Conservation (phyloP, 2,329 filamentous ascomycete genomes). For the Cordyceps cateniannulata region DNA sequence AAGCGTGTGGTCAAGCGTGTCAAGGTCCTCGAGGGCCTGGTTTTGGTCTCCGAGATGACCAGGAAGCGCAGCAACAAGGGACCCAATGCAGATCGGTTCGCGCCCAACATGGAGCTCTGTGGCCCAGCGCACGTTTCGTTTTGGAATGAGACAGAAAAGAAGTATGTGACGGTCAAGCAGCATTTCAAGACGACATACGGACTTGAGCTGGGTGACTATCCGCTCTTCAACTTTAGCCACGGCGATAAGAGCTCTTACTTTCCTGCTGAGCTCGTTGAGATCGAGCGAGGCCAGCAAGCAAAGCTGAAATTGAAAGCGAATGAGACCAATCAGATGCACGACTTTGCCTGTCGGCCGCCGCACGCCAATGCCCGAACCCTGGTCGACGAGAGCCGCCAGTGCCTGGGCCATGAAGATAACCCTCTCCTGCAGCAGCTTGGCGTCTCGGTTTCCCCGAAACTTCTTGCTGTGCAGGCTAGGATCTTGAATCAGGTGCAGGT, state of each 20-base stretch:
- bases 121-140: conserved; percentile 29
- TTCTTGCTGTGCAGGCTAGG: conserved; percentile 68
- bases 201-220: conserved; percentile 33
- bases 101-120: conserved; percentile 20
- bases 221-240: conserved; percentile 62
- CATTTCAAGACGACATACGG: conserved; percentile 38
- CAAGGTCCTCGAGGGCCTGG: conserved; percentile 25
- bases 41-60: conserved; percentile 18
- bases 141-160: conserved; percentile 22
- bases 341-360: conserved; percentile 63
- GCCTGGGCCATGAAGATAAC: conserved; percentile 52
- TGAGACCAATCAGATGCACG: conserved; percentile 65
- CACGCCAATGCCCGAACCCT: conserved; percentile 62
- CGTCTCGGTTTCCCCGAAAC: conserved; percentile 49
- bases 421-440: conserved; percentile 51
- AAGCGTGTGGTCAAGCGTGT: conserved; percentile 23
- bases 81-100: conserved; percentile 20
- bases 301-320: conserved; percentile 50
- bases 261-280: conserved; percentile 58
- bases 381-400: conserved; percentile 45
- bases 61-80: conserved; percentile 12
- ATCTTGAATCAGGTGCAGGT: conserved; percentile 57
- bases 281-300: conserved; percentile 59
- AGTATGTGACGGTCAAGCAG: conserved; percentile 33
- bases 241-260: conserved; percentile 52